Percentiles rank a stretch among this genome's conserved stretches.
These are phyloP conservation scores for Aspergillus diversus DNA, from an alignment of 495 filamentous ascomycete species.

Conservation along the genomic window DNA sequence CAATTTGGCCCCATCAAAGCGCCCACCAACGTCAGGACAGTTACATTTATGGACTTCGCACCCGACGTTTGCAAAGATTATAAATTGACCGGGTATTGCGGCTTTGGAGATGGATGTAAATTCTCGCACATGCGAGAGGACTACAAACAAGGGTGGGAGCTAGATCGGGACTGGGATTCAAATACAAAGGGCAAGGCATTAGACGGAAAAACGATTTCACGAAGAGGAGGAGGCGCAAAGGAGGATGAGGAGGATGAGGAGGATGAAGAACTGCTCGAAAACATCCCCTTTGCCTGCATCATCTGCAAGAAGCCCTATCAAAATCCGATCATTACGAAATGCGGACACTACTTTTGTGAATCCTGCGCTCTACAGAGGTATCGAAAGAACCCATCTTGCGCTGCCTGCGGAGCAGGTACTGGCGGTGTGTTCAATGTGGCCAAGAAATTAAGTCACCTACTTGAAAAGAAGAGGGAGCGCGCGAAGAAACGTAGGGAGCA, in stretches of 20 bases:
- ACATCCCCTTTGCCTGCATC: constrained; percentile 94
- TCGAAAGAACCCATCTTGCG: constrained; percentile 78
- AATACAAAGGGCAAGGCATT: constrained; percentile 74
- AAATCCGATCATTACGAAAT: constrained; percentile 83
- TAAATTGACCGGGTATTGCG: constrained; percentile 71
- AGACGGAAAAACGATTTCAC: constrained; percentile 64
- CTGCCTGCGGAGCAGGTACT: constrained; percentile 81
- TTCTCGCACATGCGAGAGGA: constrained; percentile 86
- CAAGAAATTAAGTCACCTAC: constrained; percentile 76
- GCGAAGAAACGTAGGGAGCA: constrained; percentile 68
- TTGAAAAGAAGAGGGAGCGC: constrained; percentile 81
- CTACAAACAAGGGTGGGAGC: constrained; percentile 92
- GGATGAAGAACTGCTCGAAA: constrained; percentile 77
- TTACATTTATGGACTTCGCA: constrained; percentile 88
- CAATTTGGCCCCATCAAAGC: constrained; percentile 86
- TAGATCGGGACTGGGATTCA: constrained; percentile 92
- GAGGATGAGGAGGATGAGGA: constrained; percentile 62
- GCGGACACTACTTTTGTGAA: constrained; percentile 96
- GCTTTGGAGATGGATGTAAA: constrained; percentile 37
- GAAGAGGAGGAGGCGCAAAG: constrained; percentile 45
- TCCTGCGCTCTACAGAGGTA: constrained; percentile 84
- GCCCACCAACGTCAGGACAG: constrained; percentile 85
- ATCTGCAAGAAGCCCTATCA: constrained; percentile 85
- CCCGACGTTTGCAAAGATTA: constrained; percentile 97
- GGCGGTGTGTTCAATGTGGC: constrained; percentile 89